Conservation (phyloP, 805 yeast genomes). For the Alloascoidea africana region DNA sequence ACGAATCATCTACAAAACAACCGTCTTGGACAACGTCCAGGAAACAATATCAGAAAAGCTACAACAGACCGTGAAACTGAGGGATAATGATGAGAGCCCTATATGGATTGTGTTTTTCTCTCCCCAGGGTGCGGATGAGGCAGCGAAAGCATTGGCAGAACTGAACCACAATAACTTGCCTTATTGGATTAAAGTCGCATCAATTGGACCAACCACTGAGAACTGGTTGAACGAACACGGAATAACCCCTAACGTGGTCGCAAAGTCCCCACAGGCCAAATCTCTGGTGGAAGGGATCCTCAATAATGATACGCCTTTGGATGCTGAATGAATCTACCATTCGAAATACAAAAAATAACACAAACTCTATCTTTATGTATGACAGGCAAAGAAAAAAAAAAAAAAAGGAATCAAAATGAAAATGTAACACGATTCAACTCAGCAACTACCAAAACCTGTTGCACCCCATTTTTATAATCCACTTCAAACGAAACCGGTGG, state of each 20-base stretch:
- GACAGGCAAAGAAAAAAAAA: too few species aligned
- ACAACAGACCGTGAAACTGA: constrained; percentile 13
- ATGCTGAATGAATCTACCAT: too few species aligned
- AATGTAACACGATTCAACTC: constrained; percentile 47
- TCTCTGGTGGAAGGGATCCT: constrained; percentile 27
- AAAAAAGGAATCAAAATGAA: constrained; percentile 38
- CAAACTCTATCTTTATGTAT: too few species aligned
- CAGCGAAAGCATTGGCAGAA: neutral
- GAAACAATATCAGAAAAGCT: neutral
- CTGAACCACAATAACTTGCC: neutral
- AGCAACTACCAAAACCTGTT: constrained; percentile 57
- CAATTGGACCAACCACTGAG: constrained; percentile 71
- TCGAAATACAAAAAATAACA: too few species aligned
- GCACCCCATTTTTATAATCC: constrained; percentile 53
- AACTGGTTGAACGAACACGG: constrained; percentile 37
- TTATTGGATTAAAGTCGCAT: constrained; percentile 31
- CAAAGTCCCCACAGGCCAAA: constrained; percentile 48
- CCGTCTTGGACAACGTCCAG: constrained; percentile 30
- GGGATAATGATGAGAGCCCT: constrained; percentile 11
- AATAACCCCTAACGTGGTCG: constrained; percentile 36
- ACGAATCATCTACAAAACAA: constrained; percentile 55
- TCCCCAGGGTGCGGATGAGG: constrained; percentile 66
- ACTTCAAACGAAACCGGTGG: constrained; percentile 37
- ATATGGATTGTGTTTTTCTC: constrained; percentile 78
- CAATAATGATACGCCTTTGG: constrained; percentile 3